Evolutionary conservation across 192 early-diverging fungal species (phyloP), one percentile per base, ranked within the genome.

Genomic region (Bifiguratus adelaidae): DNA sequence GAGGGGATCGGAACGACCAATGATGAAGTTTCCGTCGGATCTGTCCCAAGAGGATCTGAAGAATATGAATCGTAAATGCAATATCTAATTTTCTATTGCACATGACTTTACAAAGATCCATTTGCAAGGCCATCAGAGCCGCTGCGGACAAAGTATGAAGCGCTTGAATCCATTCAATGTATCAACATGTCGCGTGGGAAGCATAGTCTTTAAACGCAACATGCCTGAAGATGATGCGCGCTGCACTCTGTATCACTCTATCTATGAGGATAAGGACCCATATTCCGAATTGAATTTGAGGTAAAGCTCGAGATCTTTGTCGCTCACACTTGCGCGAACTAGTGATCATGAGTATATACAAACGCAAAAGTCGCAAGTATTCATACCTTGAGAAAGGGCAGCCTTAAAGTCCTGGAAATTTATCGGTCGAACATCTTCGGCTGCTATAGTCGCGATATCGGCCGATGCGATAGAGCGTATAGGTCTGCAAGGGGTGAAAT

Each of bases 261-360:
- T n/a, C n/a, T n/a, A 30, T 49, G 18, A 40, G 22, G 18, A 20
- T 15, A 40, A 40, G 1, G 70, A 71, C 20, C 88, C 88, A 68
- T 79, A 90, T 38, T 81, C 73, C 21, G 48, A 45, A 56, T 92
- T 88, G 65, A 87, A 94, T 36, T 65, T 51, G 4, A 67, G 43
- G 43, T 94, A 91, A 19, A 78, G 58, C 27, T 83, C 76, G 23
- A 94, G 58, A 44, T 94, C 91, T 44, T 67, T 71, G n/a, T 72
- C 65, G 26, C 85, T 86, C 9, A 94, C 91, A 67, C 85, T 89
- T 8, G 91, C 85, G 1, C 82, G 65, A 19, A 94, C 80, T 61
- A 23, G 7, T 4, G 23, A 38, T 13, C 15, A 57, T 38, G 21
- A 43, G 18, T 7, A 12, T 23, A 9, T 30, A 37, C 15, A 60